Percentiles rank a stretch among this genome's conserved stretches.
Conservation (phyloP, 768 basidiomycete genomes). For the Leucocoprinus birnbaumii region DNA sequence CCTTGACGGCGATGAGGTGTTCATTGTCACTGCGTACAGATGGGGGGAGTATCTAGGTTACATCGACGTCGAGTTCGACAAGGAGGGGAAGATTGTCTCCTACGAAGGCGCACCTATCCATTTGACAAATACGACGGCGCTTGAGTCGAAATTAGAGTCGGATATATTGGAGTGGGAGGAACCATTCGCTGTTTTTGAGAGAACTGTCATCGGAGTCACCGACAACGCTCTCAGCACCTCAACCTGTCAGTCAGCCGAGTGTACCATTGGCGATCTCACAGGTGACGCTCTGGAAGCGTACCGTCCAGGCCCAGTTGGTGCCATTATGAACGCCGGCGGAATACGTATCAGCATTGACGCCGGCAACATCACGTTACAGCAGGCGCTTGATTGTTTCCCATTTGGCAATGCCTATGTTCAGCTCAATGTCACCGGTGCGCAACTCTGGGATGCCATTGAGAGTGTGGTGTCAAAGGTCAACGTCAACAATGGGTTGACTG, state of each 20-base stretch:
- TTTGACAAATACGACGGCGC: slow-evolving; percentile 32
- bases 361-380: slow-evolving; percentile 37
- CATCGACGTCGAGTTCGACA: slow-evolving; percentile 40
- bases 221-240: slow-evolving; percentile 31
- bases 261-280: slow-evolving; percentile 39
- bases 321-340: slow-evolving; percentile 41
- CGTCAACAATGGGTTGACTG: slow-evolving; percentile 22
- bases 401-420: slow-evolving; percentile 40
- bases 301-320: slow-evolving; percentile 25
- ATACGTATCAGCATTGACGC: slow-evolving; percentile 37
- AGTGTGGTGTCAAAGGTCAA: slow-evolving; percentile 31
- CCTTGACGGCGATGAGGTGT: slow-evolving; percentile 42
- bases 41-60: slow-evolving; percentile 46
- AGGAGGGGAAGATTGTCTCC: slow-evolving; percentile 32
- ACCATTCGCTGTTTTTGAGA: slow-evolving; percentile 32
- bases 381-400: slow-evolving; percentile 39
- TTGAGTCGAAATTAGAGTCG: slow-evolving; percentile 32
- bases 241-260: slow-evolving; percentile 39
- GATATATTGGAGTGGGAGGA: slow-evolving; percentile 36
- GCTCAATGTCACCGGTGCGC: slow-evolving; percentile 34
- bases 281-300: slow-evolving; percentile 40
- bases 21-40: slow-evolving; percentile 42
- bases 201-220: slow-evolving; percentile 34
- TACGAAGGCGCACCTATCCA: slow-evolving; percentile 42
- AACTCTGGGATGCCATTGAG: slow-evolving; percentile 42